Conservation (phyloP, 257 asterid genomes). For the Lantana camara region DNA sequence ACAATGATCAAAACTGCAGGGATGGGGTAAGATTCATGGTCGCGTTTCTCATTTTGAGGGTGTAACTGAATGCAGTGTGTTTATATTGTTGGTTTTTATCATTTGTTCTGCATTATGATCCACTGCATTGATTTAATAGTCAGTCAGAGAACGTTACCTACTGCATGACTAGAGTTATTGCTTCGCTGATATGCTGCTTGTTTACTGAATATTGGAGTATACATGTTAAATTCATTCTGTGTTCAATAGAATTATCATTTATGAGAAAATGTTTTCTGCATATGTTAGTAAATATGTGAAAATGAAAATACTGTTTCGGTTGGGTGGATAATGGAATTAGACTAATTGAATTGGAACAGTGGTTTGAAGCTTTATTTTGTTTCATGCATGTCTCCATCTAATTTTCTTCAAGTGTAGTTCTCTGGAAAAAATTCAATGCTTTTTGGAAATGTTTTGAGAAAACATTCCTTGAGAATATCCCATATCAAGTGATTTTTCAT, state of each 20-base stretch:
- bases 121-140: background rate
- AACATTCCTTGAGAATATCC: no score
- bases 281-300: background rate
- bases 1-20: slow-evolving; percentile 34
- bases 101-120: background rate
- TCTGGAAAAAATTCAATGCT: no score
- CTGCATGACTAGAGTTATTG: background rate
- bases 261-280: background rate
- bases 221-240: background rate
- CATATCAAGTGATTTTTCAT: no score
- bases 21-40: slow-evolving; percentile 39
- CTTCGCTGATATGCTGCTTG: background rate
- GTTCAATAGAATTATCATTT: background rate
- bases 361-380: background rate
- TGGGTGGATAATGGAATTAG: background rate
- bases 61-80: background rate
- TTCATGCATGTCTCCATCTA: no score
- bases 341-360: background rate
- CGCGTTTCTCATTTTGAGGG: background rate
- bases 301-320: background rate
- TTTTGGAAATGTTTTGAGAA: no score
- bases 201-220: slow-evolving; percentile 6
- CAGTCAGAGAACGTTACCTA: background rate
- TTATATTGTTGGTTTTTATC: background rate
- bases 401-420: no score